phyloP scores from a whole-genome alignment of 371 early-diverging fungal genomes.

The Saksenaea oblongispora region DNA sequence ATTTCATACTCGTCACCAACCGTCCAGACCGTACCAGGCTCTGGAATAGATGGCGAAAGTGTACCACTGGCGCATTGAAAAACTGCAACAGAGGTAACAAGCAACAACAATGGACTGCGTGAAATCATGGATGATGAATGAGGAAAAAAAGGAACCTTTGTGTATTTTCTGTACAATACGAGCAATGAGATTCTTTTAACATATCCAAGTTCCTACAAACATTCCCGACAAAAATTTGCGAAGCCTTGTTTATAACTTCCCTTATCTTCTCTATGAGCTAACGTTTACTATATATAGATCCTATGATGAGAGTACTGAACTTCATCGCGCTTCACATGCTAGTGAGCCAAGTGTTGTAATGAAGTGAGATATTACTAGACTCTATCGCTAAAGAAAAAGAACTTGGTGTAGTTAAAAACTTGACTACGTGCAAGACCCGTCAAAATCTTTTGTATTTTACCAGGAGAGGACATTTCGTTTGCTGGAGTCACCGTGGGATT shows the following conservation, averaged over 20 bases:
- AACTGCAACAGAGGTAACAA: slow-evolving; percentile 7
- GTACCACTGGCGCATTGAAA: slow-evolving; percentile 13
- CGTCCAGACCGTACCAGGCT: slow-evolving; percentile 51
- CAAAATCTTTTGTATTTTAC: background rate
- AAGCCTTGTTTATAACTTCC: background rate
- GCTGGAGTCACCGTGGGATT: too few relatives aligned
- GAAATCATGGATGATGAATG: slow-evolving; percentile 5
- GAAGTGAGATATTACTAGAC: too few relatives aligned
- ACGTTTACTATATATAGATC: too few relatives aligned
- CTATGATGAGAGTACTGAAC: too few relatives aligned
- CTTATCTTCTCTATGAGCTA: too few relatives aligned
- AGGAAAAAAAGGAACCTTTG: background rate
- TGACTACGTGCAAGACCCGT: background rate
- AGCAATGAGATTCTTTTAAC: slow-evolving; percentile 1
- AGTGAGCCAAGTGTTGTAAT: too few relatives aligned
- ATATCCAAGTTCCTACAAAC: background rate
- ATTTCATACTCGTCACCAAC: slow-evolving; percentile 39
- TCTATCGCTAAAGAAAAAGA: background rate
- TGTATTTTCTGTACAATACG: background rate
- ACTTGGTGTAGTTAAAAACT: background rate
- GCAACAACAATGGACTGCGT: slow-evolving; percentile 4
- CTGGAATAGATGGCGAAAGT: slow-evolving; percentile 46
- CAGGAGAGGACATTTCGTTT: background rate
- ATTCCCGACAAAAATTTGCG: background rate
- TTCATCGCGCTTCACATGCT: too few relatives aligned